Evolutionary conservation across 306 rosid species (phyloP).

Genomic region (Ochetophila trinervis): DNA sequence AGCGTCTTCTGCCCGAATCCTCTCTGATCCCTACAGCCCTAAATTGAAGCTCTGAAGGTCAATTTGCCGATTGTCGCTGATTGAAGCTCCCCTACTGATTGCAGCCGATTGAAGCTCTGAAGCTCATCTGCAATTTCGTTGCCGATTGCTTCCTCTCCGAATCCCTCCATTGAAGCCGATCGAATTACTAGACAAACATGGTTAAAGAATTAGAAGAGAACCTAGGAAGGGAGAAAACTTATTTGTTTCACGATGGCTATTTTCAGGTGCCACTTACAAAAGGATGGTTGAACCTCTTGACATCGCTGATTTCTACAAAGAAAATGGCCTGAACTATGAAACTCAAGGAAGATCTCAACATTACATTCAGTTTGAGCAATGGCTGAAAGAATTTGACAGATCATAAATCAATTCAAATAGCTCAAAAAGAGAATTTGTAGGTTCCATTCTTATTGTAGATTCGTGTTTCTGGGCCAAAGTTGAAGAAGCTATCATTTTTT

Average conservation of each 20-base stretch:
- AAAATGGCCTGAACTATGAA: constrained; percentile 15
- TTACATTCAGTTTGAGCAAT: constrained; percentile 37
- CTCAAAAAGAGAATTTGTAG: constrained; percentile 18
- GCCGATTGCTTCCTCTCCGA: no score
- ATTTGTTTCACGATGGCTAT: constrained; percentile 39
- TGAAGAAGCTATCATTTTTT: constrained; percentile 49
- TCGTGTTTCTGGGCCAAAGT: constrained; percentile 72
- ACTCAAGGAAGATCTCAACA: constrained; percentile 31
- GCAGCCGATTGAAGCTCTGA: no score
- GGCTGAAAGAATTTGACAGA: constrained; percentile 17
- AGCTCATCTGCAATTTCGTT: no score
- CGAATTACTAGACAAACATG: constrained; percentile 41
- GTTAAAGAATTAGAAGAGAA: constrained; percentile 43
- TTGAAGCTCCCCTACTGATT: no score
- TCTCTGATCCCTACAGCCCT: no score
- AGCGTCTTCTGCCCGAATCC: no score
- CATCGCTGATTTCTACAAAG: constrained; percentile 47
- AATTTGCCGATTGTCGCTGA: no score
- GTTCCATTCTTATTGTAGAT: constrained; percentile 37
- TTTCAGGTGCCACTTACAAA: constrained; percentile 43
- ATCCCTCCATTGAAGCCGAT: no score
- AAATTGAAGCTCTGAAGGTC: no score
- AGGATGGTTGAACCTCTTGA: constrained; percentile 67
- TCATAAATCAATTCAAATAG: neutral
- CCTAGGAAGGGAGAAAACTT: constrained; percentile 47